Base-by-base conservation (phyloP, 805 yeast genomes). In the Hanseniaspora lindneri region DNA sequence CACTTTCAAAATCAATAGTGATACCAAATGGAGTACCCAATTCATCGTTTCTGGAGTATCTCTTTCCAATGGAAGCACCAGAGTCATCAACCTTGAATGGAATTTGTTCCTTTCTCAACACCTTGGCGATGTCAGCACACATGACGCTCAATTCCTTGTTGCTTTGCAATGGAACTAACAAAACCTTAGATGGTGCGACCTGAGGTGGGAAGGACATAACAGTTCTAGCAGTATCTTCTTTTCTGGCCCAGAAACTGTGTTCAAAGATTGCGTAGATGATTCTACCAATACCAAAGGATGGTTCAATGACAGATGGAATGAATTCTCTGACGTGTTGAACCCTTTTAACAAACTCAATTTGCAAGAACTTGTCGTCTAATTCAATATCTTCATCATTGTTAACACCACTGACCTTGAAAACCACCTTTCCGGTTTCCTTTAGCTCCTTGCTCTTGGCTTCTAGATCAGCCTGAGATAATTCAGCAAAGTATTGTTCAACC, bases 241-340 rank as follows among this genome's bases (percentile, higher is more conserved):
- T 86, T 69, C 99, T 81, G 49, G 82, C 68, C 95, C 96, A 92
- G 83, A 81, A 92, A 44, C 77, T 74, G 68, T 92, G 99, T 72
- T 92, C 99, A 60, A 88, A 83, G 56, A 89, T 67, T 34, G 95
- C 76, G 71, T 92, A 92, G 55, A 92, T 72, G 65, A 94, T 86
- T 72, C 99, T 88, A 52, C 98, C 98, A 63, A 92, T 82, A 76
- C 99, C 99, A 62, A 92, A 92, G 6, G 99, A 92, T 54, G 99
- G 99, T 71, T 92, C 99, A 60, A 92, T 92, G 53, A 92, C 99
- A 64, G 84, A 87, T 54, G 99, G 99, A 56, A 85, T 84, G 70
- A 70, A 92, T 70, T 94, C 98, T 63, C 97, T 84, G 51, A 92
- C 74, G 65, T 88, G 95, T 69, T 86, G 95, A 44, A 81, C 80